Evolutionary conservation across 106 monocot species (phyloP).

Genomic region (Hemerocallis citrina): DNA sequence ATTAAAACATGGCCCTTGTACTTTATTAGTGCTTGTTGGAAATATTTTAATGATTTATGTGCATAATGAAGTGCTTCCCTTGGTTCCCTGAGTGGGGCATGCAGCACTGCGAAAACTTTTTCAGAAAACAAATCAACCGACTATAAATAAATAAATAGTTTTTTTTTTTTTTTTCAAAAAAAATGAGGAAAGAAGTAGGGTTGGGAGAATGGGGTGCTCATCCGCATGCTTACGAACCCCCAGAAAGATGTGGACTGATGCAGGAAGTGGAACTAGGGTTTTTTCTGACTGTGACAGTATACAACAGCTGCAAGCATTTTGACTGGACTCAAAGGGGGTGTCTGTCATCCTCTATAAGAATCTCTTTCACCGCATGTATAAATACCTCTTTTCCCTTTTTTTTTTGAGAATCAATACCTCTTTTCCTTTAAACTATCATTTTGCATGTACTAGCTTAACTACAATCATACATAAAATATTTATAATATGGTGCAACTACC

Average conservation of each 20-base stretch:
- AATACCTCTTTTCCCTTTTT: no score
- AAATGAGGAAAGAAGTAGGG: neutral
- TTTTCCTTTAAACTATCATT: slow-evolving; percentile 5
- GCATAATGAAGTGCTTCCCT: no score
- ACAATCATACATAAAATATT: no score
- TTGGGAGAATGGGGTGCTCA: neutral
- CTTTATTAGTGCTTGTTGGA: no score
- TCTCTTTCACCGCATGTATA: slow-evolving; percentile 32
- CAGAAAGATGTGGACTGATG: neutral
- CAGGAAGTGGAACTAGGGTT: neutral
- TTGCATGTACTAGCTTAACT: slow-evolving; percentile 19
- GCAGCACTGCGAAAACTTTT: slow-evolving; percentile 1
- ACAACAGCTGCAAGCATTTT: neutral
- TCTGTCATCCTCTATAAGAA: no score
- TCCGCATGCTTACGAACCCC: neutral
- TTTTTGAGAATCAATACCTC: no score
- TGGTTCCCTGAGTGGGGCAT: neutral
- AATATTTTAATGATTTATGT: no score
- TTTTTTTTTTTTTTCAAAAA: no score
- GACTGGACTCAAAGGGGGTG: neutral
- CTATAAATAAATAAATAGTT: no score
- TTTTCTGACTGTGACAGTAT: neutral
- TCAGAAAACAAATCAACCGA: neutral
- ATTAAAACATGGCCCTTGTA: no score
- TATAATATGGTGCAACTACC: neutral